A percentile compares a stretch with the other conserved stretches of the same genome.
Conservation (phyloP, 1,284 basidiomycete genomes). For the Ceratobasidium theobromae region DNA sequence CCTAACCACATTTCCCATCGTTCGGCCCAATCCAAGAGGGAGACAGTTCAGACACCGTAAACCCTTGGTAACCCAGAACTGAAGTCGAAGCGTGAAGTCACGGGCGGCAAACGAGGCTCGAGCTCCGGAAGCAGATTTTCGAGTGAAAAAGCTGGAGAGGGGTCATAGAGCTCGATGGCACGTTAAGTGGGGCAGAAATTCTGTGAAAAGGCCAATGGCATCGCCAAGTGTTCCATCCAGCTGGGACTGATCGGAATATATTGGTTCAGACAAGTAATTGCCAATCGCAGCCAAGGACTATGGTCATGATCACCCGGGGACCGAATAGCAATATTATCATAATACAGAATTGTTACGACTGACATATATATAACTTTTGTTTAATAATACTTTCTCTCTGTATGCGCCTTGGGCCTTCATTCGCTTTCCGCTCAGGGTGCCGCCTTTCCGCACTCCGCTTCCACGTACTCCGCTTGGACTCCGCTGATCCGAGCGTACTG, state of each 20-base stretch:
- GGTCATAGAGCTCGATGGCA: slow-evolving; percentile 14
- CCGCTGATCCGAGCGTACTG: no score
- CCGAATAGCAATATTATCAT: no score
- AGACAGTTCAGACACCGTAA: slow-evolving; percentile 28
- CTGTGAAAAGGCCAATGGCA: slow-evolving; percentile 26
- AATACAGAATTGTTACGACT: no score
- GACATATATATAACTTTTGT: no score
- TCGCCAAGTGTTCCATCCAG: slow-evolving; percentile 30
- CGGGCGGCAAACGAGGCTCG: not conserved
- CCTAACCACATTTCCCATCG: slow-evolving; percentile 27
- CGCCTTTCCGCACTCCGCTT: no score
- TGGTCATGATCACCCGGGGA: not conserved
- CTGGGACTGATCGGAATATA: not conserved
- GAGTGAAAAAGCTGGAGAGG: slow-evolving; percentile 18
- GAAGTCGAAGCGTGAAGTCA: slow-evolving; percentile 27
- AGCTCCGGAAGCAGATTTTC: not conserved
- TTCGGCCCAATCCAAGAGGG: slow-evolving; percentile 31
- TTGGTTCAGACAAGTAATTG: no score
- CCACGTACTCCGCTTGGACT: no score
- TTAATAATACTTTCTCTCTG: no score
- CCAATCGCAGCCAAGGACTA: no score
- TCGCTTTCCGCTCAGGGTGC: no score
- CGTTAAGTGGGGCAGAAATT: slow-evolving; percentile 10
- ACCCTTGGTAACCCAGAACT: slow-evolving; percentile 27
- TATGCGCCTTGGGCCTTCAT: no score